These are phyloP conservation scores for Phytophthora nicotianae DNA, from an alignment of 352 stramenopile species.

Conservation along the genomic window DNA sequence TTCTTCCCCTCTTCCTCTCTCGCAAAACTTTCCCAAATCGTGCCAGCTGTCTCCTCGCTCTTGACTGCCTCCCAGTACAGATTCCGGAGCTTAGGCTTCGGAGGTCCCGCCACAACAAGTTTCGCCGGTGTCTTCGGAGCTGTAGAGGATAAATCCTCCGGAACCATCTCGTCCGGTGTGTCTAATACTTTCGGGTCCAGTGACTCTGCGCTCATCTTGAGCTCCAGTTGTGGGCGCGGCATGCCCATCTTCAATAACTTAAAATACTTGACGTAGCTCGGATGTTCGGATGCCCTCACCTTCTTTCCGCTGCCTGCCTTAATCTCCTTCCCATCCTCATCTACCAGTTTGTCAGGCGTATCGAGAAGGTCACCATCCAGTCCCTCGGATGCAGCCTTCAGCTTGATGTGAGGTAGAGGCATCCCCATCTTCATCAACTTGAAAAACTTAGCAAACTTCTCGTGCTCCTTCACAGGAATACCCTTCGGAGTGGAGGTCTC, in stretches of 20 bases:
- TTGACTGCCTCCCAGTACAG: constrained; percentile 86
- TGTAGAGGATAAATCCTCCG: constrained; percentile 38
- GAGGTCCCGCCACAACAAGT: constrained; percentile 44
- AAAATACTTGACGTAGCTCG: constrained; percentile 94
- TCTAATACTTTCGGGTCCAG: constrained; percentile 92
- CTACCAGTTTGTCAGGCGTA: constrained; percentile 62
- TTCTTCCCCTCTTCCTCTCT: constrained; percentile 38
- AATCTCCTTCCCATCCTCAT: constrained; percentile 57
- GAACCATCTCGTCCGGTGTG: constrained; percentile 73
- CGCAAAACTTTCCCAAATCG: constrained; percentile 79
- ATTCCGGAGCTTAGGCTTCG: constrained; percentile 84
- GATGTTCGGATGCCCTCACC: constrained; percentile 80
- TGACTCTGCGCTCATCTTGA: constrained; percentile 93
- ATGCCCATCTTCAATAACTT: constrained; percentile 97
- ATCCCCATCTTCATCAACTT: constrained; percentile 92
- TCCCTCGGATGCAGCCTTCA: constrained; percentile 82
- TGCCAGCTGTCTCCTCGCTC: constrained; percentile 55
- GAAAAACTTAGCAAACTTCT: constrained; percentile 92
- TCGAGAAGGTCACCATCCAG: constrained; percentile 64
- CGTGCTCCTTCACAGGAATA: constrained; percentile 58
- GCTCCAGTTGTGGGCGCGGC: constrained; percentile 90
- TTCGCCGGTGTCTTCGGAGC: constrained; percentile 36
- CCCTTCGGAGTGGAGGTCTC: constrained; percentile 23
- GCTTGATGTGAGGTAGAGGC: constrained; percentile 87
- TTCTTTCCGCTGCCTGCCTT: constrained; percentile 32